Evolutionary conservation across 2,329 filamentous ascomycete genomes (phyloP), one percentile per base, ranked within the genome.

Genomic region (Arachnopeziza araneosa): DNA sequence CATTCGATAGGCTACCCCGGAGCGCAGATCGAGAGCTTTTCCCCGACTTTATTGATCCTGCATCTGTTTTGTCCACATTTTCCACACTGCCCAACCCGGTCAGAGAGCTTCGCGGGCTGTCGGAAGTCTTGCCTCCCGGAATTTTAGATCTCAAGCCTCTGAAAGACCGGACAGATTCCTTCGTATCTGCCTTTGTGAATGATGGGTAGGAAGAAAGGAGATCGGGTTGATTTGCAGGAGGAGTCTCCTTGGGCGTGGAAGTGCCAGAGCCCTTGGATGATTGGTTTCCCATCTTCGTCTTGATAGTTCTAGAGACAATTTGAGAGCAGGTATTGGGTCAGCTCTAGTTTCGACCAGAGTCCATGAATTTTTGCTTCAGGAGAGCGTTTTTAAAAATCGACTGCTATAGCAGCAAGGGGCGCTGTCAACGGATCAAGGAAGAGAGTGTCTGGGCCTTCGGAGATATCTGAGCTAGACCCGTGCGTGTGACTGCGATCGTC

Each of bases 101-200:
- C 48, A 83, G 80, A 14, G 93, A 96, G 66, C 82, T 86, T 66
- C 91, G 83, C 23, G 93, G 92, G 73, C 93, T 96, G 71, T 96
- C 93, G 71, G 85, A 90, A 9, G 36, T 44, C 64, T 80, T 80
- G 67, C 75, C 80, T 44, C 89, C 90, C 1, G 90, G 91, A 62
- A 96, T 97, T 77, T 97, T 97, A 63, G 91, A 96, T 62, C 91
- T 84, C 67, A 98, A 83, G 3, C 67, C 66, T 67, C 90, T 86
- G 74, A 97, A 87, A 4, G 93, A 97, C 66, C 92, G 89, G 32
- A 89, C 85, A 7, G 92, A 97, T 66, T 96, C 93, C 74, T 93
- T 93, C 26, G 93, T 98, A 73, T 98, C 93, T 59, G 92, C 91
- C 73, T 89, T 89, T 77, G 88, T 90, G 73, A 98, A 93, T 26